Conservation (phyloP, 768 basidiomycete genomes). For the Phanerodontia chrysosporium region DNA sequence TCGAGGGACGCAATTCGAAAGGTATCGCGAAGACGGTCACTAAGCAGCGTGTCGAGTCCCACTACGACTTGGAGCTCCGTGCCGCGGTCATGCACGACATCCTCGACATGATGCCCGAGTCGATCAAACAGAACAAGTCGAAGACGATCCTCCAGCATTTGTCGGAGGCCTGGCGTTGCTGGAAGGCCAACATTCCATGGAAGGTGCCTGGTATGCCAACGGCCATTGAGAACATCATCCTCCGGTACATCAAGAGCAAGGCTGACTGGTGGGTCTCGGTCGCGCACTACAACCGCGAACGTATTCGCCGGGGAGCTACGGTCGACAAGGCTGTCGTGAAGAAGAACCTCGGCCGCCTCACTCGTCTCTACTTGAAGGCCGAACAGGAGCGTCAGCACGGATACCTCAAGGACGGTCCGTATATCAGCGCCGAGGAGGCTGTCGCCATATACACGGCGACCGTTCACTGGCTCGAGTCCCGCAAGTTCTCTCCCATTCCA, state of each 20-base stretch:
- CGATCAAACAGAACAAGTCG: constrained; percentile 99
- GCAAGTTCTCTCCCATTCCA: constrained; percentile 97
- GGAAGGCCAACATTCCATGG: constrained; percentile 96
- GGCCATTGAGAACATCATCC: constrained; percentile 97
- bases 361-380: constrained; percentile 97
- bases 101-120: constrained; percentile 99
- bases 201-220: constrained; percentile 99
- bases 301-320: constrained; percentile 94
- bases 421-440: constrained; percentile 97
- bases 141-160: constrained; percentile 98
- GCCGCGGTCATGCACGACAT: constrained; percentile 99
- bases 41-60: constrained; percentile 98
- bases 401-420: constrained; percentile 98
- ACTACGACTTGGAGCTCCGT: constrained; percentile 94
- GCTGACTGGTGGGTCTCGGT: constrained; percentile 99
- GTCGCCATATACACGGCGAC: constrained; percentile 98
- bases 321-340: constrained; percentile 99
- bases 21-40: constrained; percentile 98
- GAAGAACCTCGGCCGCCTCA: constrained; percentile 97
- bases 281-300: constrained; percentile 96
- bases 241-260: constrained; percentile 99
- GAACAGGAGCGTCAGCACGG: constrained; percentile 99
- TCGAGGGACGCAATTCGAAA: constrained; percentile 96
- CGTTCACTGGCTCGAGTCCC: constrained; percentile 97
- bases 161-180: constrained; percentile 98